Evolutionary conservation across 2,329 filamentous ascomycete genomes (phyloP).

Genomic region (Beauveria australis): DNA sequence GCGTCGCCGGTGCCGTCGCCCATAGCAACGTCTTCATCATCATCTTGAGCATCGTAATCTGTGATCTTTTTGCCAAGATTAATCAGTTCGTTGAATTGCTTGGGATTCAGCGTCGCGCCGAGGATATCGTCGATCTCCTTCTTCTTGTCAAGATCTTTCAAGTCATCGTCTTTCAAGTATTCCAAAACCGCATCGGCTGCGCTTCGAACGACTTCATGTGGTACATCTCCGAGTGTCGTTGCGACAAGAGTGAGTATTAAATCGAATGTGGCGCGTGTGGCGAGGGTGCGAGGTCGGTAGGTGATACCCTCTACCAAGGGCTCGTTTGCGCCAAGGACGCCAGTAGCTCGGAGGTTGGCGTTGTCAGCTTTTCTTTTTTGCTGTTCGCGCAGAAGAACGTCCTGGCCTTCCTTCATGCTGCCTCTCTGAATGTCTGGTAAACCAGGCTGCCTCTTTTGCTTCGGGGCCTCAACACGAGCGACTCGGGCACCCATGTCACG

Average conservation of each 20-base stretch:
- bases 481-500: conserved; percentile 88
- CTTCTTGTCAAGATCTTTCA: conserved; percentile 98
- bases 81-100: conserved; percentile 93
- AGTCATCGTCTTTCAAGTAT: conserved; percentile 84
- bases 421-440: conserved; percentile 67
- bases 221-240: conserved; percentile 81
- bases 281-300: conserved; percentile 85
- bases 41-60: conserved; percentile 93
- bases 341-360: conserved; percentile 59
- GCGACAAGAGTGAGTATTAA: conserved; percentile 88
- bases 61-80: conserved; percentile 98
- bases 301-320: conserved; percentile 82
- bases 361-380: conserved; percentile 74
- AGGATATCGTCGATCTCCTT: conserved; percentile 92
- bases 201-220: conserved; percentile 84
- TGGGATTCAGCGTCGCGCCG: conserved; percentile 70
- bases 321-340: conserved; percentile 77
- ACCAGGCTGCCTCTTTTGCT: conserved; percentile 66
- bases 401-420: conserved; percentile 68
- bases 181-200: conserved; percentile 89
- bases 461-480: conserved; percentile 69
- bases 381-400: conserved; percentile 76
- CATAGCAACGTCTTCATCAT: conserved; percentile 79
- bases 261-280: conserved; percentile 88
- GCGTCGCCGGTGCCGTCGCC: conserved; percentile 52